Conservation (phyloP, 257 asterid genomes). For the Orobanche coerulescens region DNA sequence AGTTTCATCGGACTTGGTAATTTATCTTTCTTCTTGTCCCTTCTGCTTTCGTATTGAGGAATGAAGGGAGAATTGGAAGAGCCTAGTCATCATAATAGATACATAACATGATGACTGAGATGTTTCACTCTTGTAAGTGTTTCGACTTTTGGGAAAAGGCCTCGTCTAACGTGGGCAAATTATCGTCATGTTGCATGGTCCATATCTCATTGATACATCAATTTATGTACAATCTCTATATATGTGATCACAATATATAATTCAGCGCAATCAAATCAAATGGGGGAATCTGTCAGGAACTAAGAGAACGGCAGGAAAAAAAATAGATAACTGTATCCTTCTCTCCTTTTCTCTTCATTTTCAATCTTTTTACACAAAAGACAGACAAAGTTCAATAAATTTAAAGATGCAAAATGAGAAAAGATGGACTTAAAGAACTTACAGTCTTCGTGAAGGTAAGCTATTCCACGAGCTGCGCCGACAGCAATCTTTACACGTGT, state of each 20-base stretch:
- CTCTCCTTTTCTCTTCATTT: no score
- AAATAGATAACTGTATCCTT: no score
- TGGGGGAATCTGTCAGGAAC: not conserved
- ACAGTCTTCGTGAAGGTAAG: slow-evolving; percentile 89
- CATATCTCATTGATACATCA: not conserved
- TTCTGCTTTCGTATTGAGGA: not conserved
- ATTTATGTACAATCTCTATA: not conserved
- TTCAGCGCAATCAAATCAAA: not conserved
- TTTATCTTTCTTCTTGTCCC: not conserved
- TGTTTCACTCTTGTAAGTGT: not conserved
- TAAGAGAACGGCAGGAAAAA: not conserved
- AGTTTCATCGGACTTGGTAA: not conserved
- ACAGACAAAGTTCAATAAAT: not conserved
- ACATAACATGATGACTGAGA: not conserved
- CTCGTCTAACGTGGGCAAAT: not conserved
- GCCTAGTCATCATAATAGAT: not conserved
- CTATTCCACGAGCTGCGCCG: slow-evolving; percentile 93
- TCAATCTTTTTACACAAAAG: no score
- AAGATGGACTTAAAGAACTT: slow-evolving; percentile 24
- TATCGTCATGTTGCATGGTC: not conserved
- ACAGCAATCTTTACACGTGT: slow-evolving; percentile 65
- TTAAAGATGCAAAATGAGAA: not conserved
- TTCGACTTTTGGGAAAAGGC: slow-evolving; percentile 5
- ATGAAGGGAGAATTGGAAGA: slow-evolving; percentile 3
- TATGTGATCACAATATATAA: not conserved